Evolutionary conservation across 768 basidiomycete species (phyloP), one percentile per base, ranked within the genome.

Genomic region (Clathrus columnatus): DNA sequence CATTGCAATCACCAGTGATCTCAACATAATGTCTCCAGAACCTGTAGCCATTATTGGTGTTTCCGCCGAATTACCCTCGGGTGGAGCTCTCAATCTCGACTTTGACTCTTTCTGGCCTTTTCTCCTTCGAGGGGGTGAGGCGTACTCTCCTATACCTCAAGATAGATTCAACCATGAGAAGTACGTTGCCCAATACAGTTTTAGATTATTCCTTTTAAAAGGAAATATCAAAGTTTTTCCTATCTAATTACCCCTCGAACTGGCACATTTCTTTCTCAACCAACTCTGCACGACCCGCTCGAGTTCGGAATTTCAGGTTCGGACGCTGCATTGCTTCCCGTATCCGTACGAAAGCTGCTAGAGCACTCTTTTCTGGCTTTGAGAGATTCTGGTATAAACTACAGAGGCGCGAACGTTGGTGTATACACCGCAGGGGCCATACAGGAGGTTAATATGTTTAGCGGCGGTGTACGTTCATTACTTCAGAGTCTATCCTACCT

Each of bases 371-470:
- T 75, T 60, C 61, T 71, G 21, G 72, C 72, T 2, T 64, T 78
- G 18, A 66, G 72, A 49, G 77, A 78, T 60, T 73, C 77, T 1
- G 77, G 75, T 5, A 71, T 78, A 36, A 68, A 76, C 58, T 76
- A 71, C 57, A 66, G 76, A 50, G 67, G 67, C 20, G 66, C 65
- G 18, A 70, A 70, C 10, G 70, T 77, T 24, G 75, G 75, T 0
- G 70, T 69, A 47, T 78, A 68, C 59, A 70, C 68, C 10, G 67
- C 75, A 1, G 72, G 67, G 6, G 63, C 60, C 41, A 52, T 49
- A 2, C 57, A 57, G 16, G 64, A 66, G 46, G 51, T 61, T 1
- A 48, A 63, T 30, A 63, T 60, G n/a, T 56, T 68, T 14, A 60
- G 64, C 5, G 65, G 67, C 17, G 52, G 63, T 36, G 70, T 71